phyloP scores from a whole-genome alignment of 257 asterid genomes.

The Hygrophila difformis region DNA sequence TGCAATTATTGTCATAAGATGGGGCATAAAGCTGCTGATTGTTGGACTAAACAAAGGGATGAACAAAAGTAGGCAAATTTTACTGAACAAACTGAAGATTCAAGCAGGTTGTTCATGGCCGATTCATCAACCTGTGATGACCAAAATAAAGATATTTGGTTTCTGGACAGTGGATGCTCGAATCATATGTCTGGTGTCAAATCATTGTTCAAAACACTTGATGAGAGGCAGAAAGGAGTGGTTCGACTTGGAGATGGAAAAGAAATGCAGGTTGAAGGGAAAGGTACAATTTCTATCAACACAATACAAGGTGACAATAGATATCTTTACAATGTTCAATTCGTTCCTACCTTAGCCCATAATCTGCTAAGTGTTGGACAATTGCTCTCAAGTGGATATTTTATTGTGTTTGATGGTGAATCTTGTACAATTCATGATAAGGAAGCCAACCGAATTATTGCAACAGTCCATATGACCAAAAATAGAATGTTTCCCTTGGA shows the following conservation, averaged over 20 bases:
- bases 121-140: neutral
- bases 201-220: slow-evolving; percentile 1
- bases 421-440: slow-evolving; percentile 6
- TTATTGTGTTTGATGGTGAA: slow-evolving; percentile 2
- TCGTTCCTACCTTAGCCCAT: slow-evolving; percentile 8
- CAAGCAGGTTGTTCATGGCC: slow-evolving; percentile 9
- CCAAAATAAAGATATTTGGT: neutral
- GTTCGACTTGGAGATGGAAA: neutral
- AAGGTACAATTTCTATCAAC: neutral
- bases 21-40: too few species aligned
- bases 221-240: neutral
- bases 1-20: neutral
- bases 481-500: slow-evolving; percentile 10
- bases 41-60: too few species aligned
- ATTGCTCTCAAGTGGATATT: slow-evolving; percentile 6
- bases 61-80: too few species aligned
- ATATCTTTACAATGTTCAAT: neutral
- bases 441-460: neutral
- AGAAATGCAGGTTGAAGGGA: too few species aligned
- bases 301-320: neutral
- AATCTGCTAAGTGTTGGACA: slow-evolving; percentile 18
- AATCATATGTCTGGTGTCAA: too few species aligned
- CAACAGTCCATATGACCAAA: neutral
- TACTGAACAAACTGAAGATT: neutral
- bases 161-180: too few species aligned